Evolutionary conservation across 2,329 filamentous ascomycete species (phyloP), one percentile per base, ranked within the genome.

Genomic region (Ceratocystis alfenasii): DNA sequence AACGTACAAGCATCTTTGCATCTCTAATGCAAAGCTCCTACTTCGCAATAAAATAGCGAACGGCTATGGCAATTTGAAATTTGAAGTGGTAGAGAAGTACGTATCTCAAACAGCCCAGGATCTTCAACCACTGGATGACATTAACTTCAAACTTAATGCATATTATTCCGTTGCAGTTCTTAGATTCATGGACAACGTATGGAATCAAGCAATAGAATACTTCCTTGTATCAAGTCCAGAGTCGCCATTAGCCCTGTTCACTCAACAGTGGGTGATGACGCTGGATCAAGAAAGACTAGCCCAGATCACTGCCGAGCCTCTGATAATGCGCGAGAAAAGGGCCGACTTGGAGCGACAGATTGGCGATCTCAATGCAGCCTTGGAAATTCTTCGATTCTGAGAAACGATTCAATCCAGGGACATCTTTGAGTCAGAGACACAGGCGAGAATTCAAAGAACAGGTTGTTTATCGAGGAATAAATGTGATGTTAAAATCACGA

Each of bases 301-400:
- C n/a, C 64, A 61, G 8, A 72, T 74, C 8, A 72, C 71, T 0
- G 71, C 71, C 0, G 73, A 75, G 66, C 67, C 69, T 36, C 71
- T 72, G 0, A 70, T 70, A 0, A 73, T 76, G 0, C 76, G 74
- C 57, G 72, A 74, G 5, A 74, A 74, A 44, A 76, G 84, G 2
- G 71, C 72, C 36, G 74, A 74, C 44, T 69, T 87, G 15, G 71
- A 69, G 0, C 75, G 73, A 1, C 67, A 69, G 59, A 12, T 60
- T 6, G 25, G 44, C 3, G 50, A 48, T 22, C 48, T 68, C 3
- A 15, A 55, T 22, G n/a, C 41, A 22, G 68, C 66, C 0, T 8
- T 66, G n/a, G 41, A 66, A 48, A 6, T 57, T 33, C 28, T 57
- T 33, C 53, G 53, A 3, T 33, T 57, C 53, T 57, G 17, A 33